Evolutionary conservation across 2,329 filamentous ascomycete species (phyloP), one percentile per base, ranked within the genome.

Genomic region (Mollisia scopiformis): DNA sequence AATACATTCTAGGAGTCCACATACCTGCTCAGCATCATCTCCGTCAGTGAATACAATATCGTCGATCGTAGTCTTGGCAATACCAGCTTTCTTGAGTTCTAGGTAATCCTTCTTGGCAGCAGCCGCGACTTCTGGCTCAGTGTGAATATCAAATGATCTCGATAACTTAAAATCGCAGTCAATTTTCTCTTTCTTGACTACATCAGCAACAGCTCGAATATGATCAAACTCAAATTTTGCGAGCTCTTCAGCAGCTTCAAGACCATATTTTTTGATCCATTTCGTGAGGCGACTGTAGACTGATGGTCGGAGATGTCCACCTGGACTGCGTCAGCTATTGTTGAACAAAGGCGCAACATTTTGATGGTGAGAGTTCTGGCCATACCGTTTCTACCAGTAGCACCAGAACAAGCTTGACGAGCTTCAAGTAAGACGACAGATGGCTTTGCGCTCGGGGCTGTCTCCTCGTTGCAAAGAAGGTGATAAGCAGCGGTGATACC

Each of bases 61-160:
- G 27, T 60, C 35, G 10, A 60, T 56, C 1, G 58, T 60, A n/a
- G 16, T 39, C 27, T 56, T 56, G 13, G 58, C 58, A 21, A 56
- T 51, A 31, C 84, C 85, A 3, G 80, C 75, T 0, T 77, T 73
- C 16, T 87, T 76, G 19, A 82, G 78, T n/a, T 78, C 69, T 8
- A 83, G 80, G 70, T 84, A 87, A 67, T 88, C 83, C 11, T 82
- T 82, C 69, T 89, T 87, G 23, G 89, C 85, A 59, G 87, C 88
- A 2, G 82, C 80, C 10, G 86, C 81, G 4, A 79, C 76, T 33
- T 43, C 37, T 35, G 63, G 49, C 31, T 73, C 71, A 14, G 75
- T 67, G 58, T 74, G 74, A 1, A 77, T 74, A 63, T 79, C 78
- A 25, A 75, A 69, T 1, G 72, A 71, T 21, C 75, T 68, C 1